Evolutionary conservation across 331 rosid genomes (phyloP).

Genomic region (Rhamnella rubrinervis): DNA sequence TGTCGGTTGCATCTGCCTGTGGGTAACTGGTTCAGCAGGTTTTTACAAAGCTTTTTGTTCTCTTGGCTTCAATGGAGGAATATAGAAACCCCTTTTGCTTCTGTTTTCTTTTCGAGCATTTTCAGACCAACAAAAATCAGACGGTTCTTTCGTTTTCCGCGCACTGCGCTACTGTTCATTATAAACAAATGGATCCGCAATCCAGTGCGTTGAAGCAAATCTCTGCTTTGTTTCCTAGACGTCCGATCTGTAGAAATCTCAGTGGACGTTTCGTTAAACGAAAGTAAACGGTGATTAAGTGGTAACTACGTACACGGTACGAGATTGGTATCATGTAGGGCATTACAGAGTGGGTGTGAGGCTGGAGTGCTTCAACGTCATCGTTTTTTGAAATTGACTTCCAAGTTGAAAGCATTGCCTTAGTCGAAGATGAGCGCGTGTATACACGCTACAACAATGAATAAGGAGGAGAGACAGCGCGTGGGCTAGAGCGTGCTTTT

Average conservation of each 20-base stretch:
- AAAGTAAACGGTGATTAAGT: not conserved
- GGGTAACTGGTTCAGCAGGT: not conserved
- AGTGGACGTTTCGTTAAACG: not conserved
- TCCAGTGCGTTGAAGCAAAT: not conserved
- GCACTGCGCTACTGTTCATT: not conserved
- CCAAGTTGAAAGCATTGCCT: not conserved
- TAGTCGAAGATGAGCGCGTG: slow-evolving; percentile 1
- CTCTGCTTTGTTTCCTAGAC: not conserved
- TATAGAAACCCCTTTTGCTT: not conserved
- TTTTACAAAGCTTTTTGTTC: not conserved
- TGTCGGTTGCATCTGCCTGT: slow-evolving; percentile 62
- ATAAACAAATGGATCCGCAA: not conserved
- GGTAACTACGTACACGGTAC: slow-evolving; percentile 2
- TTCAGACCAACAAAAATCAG: slow-evolving; percentile 8
- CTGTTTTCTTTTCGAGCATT: not conserved
- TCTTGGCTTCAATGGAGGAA: not conserved
- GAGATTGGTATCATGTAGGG: not conserved
- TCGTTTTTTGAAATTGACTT: slow-evolving; percentile 14
- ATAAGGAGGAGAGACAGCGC: too few species aligned
- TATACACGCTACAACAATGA: not conserved
- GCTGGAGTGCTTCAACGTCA: slow-evolving; percentile 27
- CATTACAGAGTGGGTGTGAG: not conserved
- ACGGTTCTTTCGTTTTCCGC: not conserved
- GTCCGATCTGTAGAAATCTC: not conserved
- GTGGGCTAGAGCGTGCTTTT: not conserved